phyloP scores from a whole-genome alignment of 2,329 filamentous ascomycete species.

The Colletotrichum liaoningense region DNA sequence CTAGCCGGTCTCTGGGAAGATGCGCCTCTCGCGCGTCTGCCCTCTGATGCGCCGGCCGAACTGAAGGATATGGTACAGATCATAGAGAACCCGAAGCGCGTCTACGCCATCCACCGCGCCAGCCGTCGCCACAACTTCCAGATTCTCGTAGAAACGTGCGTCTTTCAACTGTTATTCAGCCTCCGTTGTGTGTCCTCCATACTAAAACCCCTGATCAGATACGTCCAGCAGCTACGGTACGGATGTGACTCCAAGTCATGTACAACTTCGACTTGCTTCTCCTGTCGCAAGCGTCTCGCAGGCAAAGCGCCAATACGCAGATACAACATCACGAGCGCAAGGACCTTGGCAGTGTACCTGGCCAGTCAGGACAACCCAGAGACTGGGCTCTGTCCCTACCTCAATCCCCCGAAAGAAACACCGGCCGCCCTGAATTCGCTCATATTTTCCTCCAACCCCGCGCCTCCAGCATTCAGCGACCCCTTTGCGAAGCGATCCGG shows the following conservation, averaged over 20 bases:
- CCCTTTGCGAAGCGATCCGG: conserved; percentile 29
- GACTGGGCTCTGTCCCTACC: conserved; percentile 71
- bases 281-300: conserved; percentile 75
- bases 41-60: conserved; percentile 69
- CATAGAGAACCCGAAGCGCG: conserved; percentile 70
- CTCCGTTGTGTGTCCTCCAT: not conserved
- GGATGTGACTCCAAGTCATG: conserved; percentile 80
- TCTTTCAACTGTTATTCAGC: conserved; percentile 34
- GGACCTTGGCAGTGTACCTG: conserved; percentile 82
- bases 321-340: conserved; percentile 84
- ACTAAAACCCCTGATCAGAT: conserved; percentile 60
- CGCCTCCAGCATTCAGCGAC: conserved; percentile 37
- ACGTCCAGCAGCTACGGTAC: conserved; percentile 82
- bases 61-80: conserved; percentile 66
- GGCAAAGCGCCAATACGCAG: conserved; percentile 77
- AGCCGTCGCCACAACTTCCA: conserved; percentile 74
- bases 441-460: conserved; percentile 53
- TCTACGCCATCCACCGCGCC: conserved; percentile 71
- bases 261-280: conserved; percentile 82
- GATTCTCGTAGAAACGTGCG: conserved; percentile 74
- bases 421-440: conserved; percentile 61
- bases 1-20: conserved; percentile 71
- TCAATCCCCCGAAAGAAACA: conserved; percentile 55
- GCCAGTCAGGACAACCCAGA: conserved; percentile 84
- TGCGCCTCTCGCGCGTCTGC: conserved; percentile 66